Base-by-base conservation (phyloP, 768 basidiomycete genomes). In the Pleurotus platypus region DNA sequence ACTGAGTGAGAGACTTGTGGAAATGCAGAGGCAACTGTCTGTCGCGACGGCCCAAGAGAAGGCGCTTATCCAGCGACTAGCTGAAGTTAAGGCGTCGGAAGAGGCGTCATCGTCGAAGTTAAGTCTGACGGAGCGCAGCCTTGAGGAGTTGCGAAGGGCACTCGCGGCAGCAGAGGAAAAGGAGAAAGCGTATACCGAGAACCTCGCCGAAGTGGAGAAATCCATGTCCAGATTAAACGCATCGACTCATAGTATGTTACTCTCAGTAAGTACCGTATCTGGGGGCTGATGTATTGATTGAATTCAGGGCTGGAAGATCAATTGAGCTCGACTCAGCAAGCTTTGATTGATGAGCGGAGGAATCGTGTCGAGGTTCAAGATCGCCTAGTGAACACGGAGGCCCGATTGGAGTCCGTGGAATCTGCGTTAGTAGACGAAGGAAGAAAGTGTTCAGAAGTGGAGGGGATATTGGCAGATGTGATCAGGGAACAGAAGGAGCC, bases 401-500 rank as follows among this genome's bases (percentile, higher is more conserved):
- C 56, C 3, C 68, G 64, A n/a, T 45, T 76, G 20, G 38, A 58
- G 27, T 59, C 63, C 22, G 54, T 78, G 2, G 68, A 78, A 51
- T 46, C 43, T 2, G 70, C 79, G 27, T 57, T 82, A 22, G 66
- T 51, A 26, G 58, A 60, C 2, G 80, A 81, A 65, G 69, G 69
- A 13, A 60, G 60, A 46, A 62, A 61, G 50, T 66, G 80, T 38
- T 27, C 65, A 18, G 74, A 75, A 56, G 75, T 75, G 3, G 84
- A 85, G 59, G 67, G 63, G 11, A 66, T 69, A 15, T 60, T 85
- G 57, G 63, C 60, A 48, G 83, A 83, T 18, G 69, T 86, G 9
- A 69, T 76, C 59, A 68, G 73, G 46, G 84, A 86, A 63, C 76
- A 77, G 51, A 69, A 66, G 55, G 66, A 71, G 55, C 84, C 83